Percentiles rank a stretch among this genome's conserved stretches.
phyloP scores from a whole-genome alignment of 768 basidiomycete genomes.

The Suillus clintonianus region DNA sequence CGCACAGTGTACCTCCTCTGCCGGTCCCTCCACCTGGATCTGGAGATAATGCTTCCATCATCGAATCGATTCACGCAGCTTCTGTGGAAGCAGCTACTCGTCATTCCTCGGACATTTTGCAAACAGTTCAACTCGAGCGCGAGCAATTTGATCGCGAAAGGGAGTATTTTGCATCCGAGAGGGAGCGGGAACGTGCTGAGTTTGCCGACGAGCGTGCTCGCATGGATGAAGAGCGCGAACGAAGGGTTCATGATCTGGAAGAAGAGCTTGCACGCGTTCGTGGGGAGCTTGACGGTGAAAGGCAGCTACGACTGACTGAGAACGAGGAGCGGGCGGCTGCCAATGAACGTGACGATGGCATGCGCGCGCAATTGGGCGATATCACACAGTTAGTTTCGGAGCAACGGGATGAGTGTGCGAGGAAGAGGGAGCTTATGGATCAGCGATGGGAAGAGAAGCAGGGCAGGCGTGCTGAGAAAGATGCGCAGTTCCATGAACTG shows the following conservation, averaged over 20 bases:
- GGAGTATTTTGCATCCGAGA: constrained; percentile 55
- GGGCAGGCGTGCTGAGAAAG: constrained; percentile 57
- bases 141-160: constrained; percentile 59
- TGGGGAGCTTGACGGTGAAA: constrained; percentile 65
- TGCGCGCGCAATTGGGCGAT: constrained; percentile 64
- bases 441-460: constrained; percentile 66
- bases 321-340: constrained; percentile 65
- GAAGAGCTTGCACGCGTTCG: constrained; percentile 60
- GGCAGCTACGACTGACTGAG: constrained; percentile 54
- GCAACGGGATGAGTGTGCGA: constrained; percentile 57
- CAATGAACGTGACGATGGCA: constrained; percentile 58
- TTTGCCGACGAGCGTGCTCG: constrained; percentile 50
- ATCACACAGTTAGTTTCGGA: constrained; percentile 75
- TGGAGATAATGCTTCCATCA: constrained; percentile 32
- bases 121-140: constrained; percentile 58
- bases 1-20: constrained; percentile 22
- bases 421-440: constrained; percentile 63
- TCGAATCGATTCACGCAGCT: constrained; percentile 42
- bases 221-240: constrained; percentile 51
- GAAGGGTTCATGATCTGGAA: constrained; percentile 60
- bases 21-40: constrained; percentile 17
- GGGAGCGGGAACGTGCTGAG: constrained; percentile 49
- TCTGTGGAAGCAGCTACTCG: constrained; percentile 56
- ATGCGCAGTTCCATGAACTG: constrained; percentile 55
- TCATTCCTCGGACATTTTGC: constrained; percentile 58